Evolutionary conservation across 2,329 filamentous ascomycete species (phyloP).

Genomic region (Aureobasidium sp.): DNA sequence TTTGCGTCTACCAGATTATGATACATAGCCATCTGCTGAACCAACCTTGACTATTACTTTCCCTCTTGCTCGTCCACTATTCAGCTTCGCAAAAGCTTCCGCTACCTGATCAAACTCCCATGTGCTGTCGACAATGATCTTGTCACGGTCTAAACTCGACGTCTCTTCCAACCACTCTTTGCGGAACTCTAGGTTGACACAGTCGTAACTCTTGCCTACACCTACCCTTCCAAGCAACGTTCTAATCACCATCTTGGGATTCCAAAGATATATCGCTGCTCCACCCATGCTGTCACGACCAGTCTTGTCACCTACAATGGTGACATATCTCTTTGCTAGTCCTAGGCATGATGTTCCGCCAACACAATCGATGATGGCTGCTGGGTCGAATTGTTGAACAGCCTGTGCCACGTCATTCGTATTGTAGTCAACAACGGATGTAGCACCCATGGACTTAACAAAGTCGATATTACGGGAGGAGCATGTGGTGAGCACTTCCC

Average conservation of each 20-base stretch:
- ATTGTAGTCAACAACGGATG: conserved; percentile 56
- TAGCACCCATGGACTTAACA: conserved; percentile 50
- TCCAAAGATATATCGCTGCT: conserved; percentile 13
- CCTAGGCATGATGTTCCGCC: conserved; percentile 32
- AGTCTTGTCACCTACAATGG: conserved; percentile 31
- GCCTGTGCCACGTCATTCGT: conserved; percentile 39
- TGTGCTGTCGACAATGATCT: conserved; percentile 46
- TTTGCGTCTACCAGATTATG: too few relatives aligned
- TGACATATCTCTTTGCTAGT: conserved; percentile 42
- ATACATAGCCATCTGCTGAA: neutral
- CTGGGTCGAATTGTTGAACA: conserved; percentile 43
- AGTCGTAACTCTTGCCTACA: conserved; percentile 29
- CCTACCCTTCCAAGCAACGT: conserved; percentile 37
- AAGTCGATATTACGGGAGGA: conserved; percentile 51
- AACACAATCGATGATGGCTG: conserved; percentile 53
- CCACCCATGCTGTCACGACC: conserved; percentile 25
- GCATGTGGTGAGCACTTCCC: conserved; percentile 40
- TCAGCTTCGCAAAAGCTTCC: conserved; percentile 27
- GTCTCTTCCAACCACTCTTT: conserved; percentile 44
- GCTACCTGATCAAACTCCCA: conserved; percentile 49
- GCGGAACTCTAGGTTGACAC: conserved; percentile 34
- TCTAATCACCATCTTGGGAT: conserved; percentile 30
- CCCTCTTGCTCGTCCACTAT: conserved; percentile 25
- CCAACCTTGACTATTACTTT: conserved; percentile 25
- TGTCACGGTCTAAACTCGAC: conserved; percentile 48